Percentiles rank a stretch among this genome's conserved stretches.
phyloP scores from a whole-genome alignment of 148 eudicot species.

The Fallopia convolvulus region DNA sequence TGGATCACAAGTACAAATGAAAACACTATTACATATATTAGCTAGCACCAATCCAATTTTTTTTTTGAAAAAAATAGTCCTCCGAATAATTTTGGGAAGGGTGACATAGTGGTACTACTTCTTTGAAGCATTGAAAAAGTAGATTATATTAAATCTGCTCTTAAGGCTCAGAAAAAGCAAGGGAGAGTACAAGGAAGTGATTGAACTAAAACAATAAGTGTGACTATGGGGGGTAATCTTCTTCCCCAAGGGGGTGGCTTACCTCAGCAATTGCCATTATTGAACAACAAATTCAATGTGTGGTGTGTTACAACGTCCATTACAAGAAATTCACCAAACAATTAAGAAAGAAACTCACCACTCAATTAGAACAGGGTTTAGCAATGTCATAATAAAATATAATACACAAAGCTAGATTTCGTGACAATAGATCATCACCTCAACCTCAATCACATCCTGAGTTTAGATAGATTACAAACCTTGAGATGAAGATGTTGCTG shows the following conservation, averaged over 20 bases:
- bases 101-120: background rate
- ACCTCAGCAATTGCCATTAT: background rate
- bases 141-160: background rate
- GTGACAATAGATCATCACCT: background rate
- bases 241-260: background rate
- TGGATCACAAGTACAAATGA: background rate
- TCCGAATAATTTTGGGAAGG: background rate
- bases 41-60: background rate
- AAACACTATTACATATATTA: background rate
- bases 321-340: background rate
- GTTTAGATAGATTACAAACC: conserved; percentile 13
- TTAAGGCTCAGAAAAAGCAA: background rate
- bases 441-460: background rate
- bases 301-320: background rate
- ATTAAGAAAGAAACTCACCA: background rate
- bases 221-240: background rate
- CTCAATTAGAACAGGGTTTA: background rate
- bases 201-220: background rate
- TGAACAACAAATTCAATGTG: background rate
- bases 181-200: background rate
- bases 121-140: background rate
- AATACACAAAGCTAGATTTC: background rate
- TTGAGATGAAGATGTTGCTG: conserved; percentile 26
- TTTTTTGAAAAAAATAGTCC: background rate
- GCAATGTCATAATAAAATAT: background rate